Evolutionary conservation across 257 asterid genomes (phyloP).

Genomic region (Capsicum pubescens): DNA sequence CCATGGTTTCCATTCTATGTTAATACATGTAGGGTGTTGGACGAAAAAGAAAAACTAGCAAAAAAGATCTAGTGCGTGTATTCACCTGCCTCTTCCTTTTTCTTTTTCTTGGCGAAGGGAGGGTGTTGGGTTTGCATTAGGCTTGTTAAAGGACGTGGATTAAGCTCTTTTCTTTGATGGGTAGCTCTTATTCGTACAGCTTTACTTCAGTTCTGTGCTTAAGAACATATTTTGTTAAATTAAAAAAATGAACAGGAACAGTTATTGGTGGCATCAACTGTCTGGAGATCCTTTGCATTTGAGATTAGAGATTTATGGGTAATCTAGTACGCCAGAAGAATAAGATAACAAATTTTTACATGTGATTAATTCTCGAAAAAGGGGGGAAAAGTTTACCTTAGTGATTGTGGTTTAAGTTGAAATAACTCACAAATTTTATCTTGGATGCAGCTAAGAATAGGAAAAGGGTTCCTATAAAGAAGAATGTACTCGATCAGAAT

Average conservation of each 20-base stretch:
- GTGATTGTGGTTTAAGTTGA: slow-evolving; percentile 16
- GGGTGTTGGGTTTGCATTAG: neutral
- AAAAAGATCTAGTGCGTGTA: neutral
- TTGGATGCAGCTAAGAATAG: slow-evolving; percentile 65
- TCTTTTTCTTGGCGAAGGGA: neutral
- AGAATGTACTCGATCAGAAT: slow-evolving; percentile 34
- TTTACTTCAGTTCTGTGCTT: neutral
- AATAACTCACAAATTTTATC: slow-evolving; percentile 32
- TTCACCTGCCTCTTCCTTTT: neutral
- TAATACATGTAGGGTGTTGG: neutral
- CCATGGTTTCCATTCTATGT: neutral
- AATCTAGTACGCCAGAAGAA: neutral
- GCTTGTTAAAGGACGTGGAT: neutral
- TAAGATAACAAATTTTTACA: neutral
- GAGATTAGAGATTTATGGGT: neutral
- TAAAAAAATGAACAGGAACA: neutral
- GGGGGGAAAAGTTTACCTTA: neutral
- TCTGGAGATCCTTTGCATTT: neutral
- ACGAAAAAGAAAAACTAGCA: neutral
- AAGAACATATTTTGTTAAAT: neutral
- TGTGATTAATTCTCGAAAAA: neutral
- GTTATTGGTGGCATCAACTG: slow-evolving; percentile 5
- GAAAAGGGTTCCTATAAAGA: slow-evolving; percentile 36
- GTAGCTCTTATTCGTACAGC: neutral
- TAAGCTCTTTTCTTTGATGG: neutral